Percentiles rank a stretch among this genome's conserved stretches.
These are phyloP conservation scores for Camellia lanceoleosa DNA, from an alignment of 148 eudicot genomes.

Conservation along the genomic window DNA sequence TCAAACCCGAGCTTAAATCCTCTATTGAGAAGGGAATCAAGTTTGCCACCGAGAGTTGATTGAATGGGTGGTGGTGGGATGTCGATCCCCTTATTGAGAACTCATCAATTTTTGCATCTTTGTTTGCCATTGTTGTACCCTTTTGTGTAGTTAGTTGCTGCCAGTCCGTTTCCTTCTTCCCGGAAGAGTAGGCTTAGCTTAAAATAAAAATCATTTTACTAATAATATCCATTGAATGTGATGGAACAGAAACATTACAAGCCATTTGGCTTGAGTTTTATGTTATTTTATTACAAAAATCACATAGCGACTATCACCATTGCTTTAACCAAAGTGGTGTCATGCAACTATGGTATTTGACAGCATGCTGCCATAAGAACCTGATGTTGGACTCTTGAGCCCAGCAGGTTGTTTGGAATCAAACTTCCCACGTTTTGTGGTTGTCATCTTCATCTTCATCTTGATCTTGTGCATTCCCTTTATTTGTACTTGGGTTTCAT, in stretches of 20 bases:
- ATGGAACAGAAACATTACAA: background rate
- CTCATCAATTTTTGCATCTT: background rate
- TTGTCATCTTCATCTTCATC: too few species aligned
- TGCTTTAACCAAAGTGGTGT: too few species aligned
- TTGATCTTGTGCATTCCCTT: too few species aligned
- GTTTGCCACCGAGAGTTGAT: constrained; percentile 51
- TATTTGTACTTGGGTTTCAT: too few species aligned
- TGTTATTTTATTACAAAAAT: too few species aligned
- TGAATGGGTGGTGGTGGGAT: background rate
- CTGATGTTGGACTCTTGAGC: too few species aligned
- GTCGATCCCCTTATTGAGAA: background rate
- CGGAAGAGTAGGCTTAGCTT: constrained; percentile 7
- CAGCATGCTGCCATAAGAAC: too few species aligned
- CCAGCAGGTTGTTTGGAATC: too few species aligned
- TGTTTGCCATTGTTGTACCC: background rate
- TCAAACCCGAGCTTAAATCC: constrained; percentile 66
- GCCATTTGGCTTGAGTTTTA: too few species aligned
- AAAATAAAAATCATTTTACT: background rate
- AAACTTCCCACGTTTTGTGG: too few species aligned
- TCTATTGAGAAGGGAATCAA: constrained; percentile 83
- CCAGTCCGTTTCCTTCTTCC: background rate
- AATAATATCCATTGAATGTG: constrained; percentile 5
- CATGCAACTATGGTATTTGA: too few species aligned
- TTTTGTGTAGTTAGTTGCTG: constrained; percentile 3
- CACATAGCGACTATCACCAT: too few species aligned